These are phyloP conservation scores for Thinopyrum elongatum DNA, from an alignment of 176 grass and related monocot species.

Conservation along the genomic window DNA sequence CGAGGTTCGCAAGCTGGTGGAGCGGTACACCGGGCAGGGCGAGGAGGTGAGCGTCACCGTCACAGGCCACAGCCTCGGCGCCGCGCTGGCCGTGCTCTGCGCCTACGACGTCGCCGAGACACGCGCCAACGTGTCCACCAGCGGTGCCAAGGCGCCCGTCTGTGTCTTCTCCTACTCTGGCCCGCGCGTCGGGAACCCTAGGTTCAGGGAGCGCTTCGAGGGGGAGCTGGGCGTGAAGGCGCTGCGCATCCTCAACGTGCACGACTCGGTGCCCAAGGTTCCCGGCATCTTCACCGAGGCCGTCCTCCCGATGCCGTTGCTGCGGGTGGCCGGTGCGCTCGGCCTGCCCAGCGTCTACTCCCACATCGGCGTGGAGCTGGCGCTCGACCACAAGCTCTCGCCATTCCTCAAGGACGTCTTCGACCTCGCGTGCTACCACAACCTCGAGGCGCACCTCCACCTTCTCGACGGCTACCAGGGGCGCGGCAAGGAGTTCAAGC, in stretches of 20 bases:
- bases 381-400: slow-evolving; percentile 49
- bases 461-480: slow-evolving; percentile 53
- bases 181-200: slow-evolving; percentile 60
- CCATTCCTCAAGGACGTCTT: slow-evolving; percentile 46
- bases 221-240: slow-evolving; percentile 41
- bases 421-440: slow-evolving; percentile 45
- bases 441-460: slow-evolving; percentile 45
- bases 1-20: slow-evolving; percentile 61
- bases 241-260: slow-evolving; percentile 58
- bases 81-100: slow-evolving; percentile 55
- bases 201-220: slow-evolving; percentile 57
- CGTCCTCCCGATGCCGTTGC: background rate
- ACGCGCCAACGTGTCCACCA: slow-evolving; percentile 3
- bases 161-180: slow-evolving; percentile 63
- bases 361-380: slow-evolving; percentile 50
- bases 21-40: slow-evolving; percentile 25
- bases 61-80: slow-evolving; percentile 73
- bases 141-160: background rate
- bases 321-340: slow-evolving; percentile 1
- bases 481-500: slow-evolving; percentile 25
- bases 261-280: slow-evolving; percentile 58
- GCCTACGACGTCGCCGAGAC: slow-evolving; percentile 73
- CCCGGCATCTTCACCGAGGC: slow-evolving; percentile 57
- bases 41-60: slow-evolving; percentile 74
- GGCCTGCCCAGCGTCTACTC: slow-evolving; percentile 31